Evolutionary conservation across 2,329 filamentous ascomycete species (phyloP).

Genomic region (Xylariaceae sp.): DNA sequence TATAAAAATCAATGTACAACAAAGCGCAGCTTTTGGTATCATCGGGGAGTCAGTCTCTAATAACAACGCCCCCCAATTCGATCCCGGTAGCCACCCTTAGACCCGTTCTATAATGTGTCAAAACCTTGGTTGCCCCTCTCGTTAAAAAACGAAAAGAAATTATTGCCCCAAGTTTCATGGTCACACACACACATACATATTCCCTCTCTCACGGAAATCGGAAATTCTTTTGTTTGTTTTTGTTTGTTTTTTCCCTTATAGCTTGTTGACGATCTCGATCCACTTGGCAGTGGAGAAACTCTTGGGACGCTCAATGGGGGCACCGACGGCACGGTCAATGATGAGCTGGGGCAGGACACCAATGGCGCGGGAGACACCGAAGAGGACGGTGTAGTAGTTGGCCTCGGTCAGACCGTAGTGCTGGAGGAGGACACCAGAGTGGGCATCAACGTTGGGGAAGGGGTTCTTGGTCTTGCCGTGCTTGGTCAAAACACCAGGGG

Average conservation of each 20-base stretch:
- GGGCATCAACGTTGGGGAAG: conserved; percentile 96
- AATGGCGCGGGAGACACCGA: conserved; percentile 95
- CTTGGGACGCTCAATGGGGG: conserved; percentile 98
- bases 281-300: conserved; percentile 97
- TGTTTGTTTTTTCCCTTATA: conserved; percentile 52
- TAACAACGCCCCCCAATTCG: conserved; percentile 23
- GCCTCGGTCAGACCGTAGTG: conserved; percentile 99
- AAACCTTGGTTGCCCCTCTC: conserved; percentile 22
- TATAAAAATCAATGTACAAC: conserved; percentile 28
- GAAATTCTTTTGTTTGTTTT: too few relatives aligned
- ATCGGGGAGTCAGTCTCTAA: conserved; percentile 28
- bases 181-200: too few relatives aligned
- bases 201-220: conserved; percentile 31
- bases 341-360: conserved; percentile 99
- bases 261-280: conserved; percentile 86
- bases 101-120: conserved; percentile 29
- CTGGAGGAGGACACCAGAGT: conserved; percentile 98
- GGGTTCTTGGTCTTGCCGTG: conserved; percentile 99
- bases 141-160: conserved; percentile 17
- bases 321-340: conserved; percentile 95
- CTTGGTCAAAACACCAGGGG: conserved; percentile 93
- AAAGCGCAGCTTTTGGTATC: conserved; percentile 32
- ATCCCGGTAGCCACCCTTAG: conserved; percentile 28
- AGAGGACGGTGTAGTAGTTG: conserved; percentile 99
- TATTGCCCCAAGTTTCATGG: conserved; percentile 15